A percentile compares a stretch with the other conserved stretches of the same genome.
Evolutionary conservation across 2,329 filamentous ascomycete genomes (phyloP).

Genomic region (Alternaria incomplexa): DNA sequence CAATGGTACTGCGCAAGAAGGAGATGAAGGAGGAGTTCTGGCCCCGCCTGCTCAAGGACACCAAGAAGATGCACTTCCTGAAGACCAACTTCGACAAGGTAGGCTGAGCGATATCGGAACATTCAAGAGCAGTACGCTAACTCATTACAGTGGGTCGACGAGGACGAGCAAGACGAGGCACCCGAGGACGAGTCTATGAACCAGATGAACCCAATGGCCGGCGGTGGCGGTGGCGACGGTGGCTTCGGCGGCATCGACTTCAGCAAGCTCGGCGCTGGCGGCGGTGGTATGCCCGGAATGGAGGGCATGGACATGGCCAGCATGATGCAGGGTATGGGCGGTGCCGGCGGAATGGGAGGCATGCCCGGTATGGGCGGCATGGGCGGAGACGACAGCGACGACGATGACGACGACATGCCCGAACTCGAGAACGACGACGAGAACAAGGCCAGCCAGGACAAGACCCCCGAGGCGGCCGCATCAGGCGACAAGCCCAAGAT

Average conservation of each 20-base stretch:
- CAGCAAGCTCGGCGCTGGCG: constrained; percentile 74
- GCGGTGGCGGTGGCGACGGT: constrained; percentile 58
- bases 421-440: constrained; percentile 60
- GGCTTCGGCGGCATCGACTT: constrained; percentile 92
- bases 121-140: constrained; percentile 23
- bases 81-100: constrained; percentile 99
- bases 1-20: constrained; percentile 96
- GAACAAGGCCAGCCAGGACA: constrained; percentile 25
- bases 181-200: constrained; percentile 71
- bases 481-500: constrained; percentile 52
- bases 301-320: constrained; percentile 38
- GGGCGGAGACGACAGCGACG: constrained; percentile 54
- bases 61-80: constrained; percentile 89
- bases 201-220: constrained; percentile 60
- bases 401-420: constrained; percentile 77
- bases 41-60: constrained; percentile 91
- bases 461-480: constrained; percentile 33
- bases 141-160: constrained; percentile 78
- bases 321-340: constrained; percentile 43
- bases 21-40: constrained; percentile 93
- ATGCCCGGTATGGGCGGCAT: constrained; percentile 30
- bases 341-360: constrained; percentile 25
- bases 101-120: constrained; percentile 30
- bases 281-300: constrained; percentile 52
- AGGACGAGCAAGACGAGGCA: constrained; percentile 95